Base-by-base conservation (phyloP, 768 basidiomycete species). In the Lactifluus volemus region DNA sequence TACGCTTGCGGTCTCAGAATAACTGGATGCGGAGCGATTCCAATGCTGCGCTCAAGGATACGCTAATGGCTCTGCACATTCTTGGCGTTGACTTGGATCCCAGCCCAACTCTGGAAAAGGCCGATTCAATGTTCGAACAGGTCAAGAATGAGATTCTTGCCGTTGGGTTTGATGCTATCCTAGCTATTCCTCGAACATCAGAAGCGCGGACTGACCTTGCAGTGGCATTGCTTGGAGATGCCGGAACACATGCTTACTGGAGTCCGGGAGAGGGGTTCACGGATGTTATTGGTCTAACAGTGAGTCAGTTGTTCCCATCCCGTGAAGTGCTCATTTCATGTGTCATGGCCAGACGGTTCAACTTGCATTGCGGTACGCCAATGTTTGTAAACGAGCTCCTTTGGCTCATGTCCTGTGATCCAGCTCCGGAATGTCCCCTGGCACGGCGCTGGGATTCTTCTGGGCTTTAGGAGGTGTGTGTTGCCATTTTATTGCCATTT, bases 241-340 rank as follows among this genome's bases (percentile, higher is more conserved):
- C 86, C 21, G 84, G 85, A 81, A 62, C 44, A 74, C 84, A 85
- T 69, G 85, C 86, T 11, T 88, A 87, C 66, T 88, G 86, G 86
- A 84, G 80, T 65, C 76, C 80, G 0, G 72, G 71, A 12, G 77
- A 78, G 55, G 79, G 79, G 2, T 83, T 86, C 65, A 73, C 78
- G 10, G 85, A 85, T 69, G 73, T 84, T 17, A 81, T 88, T 52
- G 86, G 86, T 15, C 72, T 86, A 45, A 86, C 83, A 65, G 86
- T 86, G 59, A 48, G 32, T 36, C 11, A 30, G 30, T 10, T 8
- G 8, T 39, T 29, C n/a, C n/a, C 32, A 36, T 55, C 30, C 12
- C 14, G 30, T 49, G 25, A 5, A 12, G 2, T 38, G n/a, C 29
- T 55, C 19, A 44, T 54, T 29, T 63, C 49, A 48, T 19, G 10